Evolutionary conservation across 495 filamentous ascomycete genomes (phyloP).

Genomic region (Aspergillus biplanus): DNA sequence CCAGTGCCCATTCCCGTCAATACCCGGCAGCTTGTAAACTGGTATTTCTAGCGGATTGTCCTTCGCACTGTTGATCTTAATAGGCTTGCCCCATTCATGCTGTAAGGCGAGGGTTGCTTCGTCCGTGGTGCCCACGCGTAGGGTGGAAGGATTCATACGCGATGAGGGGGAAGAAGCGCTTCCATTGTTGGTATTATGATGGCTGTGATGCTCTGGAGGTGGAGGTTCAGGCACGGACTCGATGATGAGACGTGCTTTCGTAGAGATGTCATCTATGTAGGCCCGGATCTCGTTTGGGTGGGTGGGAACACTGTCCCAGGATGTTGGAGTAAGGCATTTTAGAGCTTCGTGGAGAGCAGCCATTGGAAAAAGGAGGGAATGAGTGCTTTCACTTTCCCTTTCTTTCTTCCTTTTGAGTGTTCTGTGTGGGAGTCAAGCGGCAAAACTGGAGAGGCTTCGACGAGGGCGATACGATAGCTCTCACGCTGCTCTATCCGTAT

Average conservation of each 20-base stretch:
- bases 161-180: neutral
- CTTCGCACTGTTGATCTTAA: slow-evolving; percentile 64
- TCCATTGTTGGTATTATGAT: slow-evolving; percentile 24
- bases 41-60: slow-evolving; percentile 77
- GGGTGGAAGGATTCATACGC: slow-evolving; percentile 25
- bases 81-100: slow-evolving; percentile 83
- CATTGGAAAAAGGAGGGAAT: slow-evolving; percentile 43
- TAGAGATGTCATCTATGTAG: slow-evolving; percentile 64
- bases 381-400: neutral
- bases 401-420: slow-evolving; percentile 5
- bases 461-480: neutral
- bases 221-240: slow-evolving; percentile 75
- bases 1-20: slow-evolving; percentile 86
- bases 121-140: slow-evolving; percentile 53
- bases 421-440: neutral
- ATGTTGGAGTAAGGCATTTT: slow-evolving; percentile 68
- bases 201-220: slow-evolving; percentile 14
- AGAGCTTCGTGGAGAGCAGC: slow-evolving; percentile 72
- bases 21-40: slow-evolving; percentile 77
- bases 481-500: neutral
- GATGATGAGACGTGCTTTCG: slow-evolving; percentile 67
- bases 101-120: slow-evolving; percentile 57
- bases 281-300: slow-evolving; percentile 51
- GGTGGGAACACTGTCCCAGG: slow-evolving; percentile 64
- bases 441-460: neutral